phyloP scores from a whole-genome alignment of 768 basidiomycete species.

The Serendipita vermifera region DNA sequence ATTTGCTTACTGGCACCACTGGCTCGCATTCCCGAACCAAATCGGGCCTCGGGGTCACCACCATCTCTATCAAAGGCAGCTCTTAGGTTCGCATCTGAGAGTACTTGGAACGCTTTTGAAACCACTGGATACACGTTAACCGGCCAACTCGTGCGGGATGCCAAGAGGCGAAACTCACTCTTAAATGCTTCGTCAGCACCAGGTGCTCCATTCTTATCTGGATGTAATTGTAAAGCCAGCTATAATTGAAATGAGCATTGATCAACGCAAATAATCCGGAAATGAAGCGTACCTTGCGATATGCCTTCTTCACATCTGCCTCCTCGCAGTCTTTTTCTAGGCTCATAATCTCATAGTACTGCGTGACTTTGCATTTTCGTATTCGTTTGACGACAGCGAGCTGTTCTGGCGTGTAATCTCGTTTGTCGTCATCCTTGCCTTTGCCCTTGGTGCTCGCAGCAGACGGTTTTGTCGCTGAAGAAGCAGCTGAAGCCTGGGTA shows the following conservation, averaged over 20 bases:
- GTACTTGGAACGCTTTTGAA: constrained; percentile 90
- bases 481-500: constrained; percentile 23
- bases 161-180: constrained; percentile 38
- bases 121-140: constrained; percentile 49
- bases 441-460: constrained; percentile 18
- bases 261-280: constrained; percentile 1
- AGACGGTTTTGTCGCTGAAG: constrained; percentile 17
- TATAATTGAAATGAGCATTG: constrained; percentile 21
- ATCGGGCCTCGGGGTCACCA: constrained; percentile 79
- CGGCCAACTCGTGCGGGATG: not conserved
- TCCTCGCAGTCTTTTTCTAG: constrained; percentile 74
- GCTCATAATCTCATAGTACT: constrained; percentile 86
- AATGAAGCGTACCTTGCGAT: constrained; percentile 62
- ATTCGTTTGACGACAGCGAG: constrained; percentile 73
- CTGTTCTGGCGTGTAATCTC: constrained; percentile 82
- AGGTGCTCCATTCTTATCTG: constrained; percentile 94
- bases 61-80: constrained; percentile 75
- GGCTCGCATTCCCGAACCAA: constrained; percentile 39
- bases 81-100: constrained; percentile 55
- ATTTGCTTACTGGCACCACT: constrained; percentile 11
- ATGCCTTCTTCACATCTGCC: constrained; percentile 81
- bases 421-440: constrained; percentile 53
- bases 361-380: constrained; percentile 68
- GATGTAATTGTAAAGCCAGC: constrained; percentile 81
- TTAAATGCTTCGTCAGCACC: constrained; percentile 98